A percentile compares a stretch with the other conserved stretches of the same genome.
Conservation (phyloP, 1,139 yeast species). For the Lodderomyces oxycetoniae region DNA sequence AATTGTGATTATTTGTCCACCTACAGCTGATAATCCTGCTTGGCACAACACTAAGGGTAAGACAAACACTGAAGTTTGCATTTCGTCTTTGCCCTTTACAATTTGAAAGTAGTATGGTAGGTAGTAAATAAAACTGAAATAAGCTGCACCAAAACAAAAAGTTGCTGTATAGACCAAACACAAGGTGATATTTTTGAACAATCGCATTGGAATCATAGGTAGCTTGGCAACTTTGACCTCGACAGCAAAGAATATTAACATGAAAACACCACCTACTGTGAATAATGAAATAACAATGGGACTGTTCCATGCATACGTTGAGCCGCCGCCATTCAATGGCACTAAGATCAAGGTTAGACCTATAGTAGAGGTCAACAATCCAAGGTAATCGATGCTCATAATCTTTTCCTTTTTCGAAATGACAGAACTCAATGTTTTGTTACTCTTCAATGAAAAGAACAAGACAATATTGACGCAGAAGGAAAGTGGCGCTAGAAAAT, state of each 20-base stretch:
- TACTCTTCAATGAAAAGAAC: conserved; percentile 22
- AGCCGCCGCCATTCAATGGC: conserved; percentile 55
- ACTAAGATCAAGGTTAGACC: conserved; percentile 43
- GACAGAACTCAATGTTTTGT: conserved; percentile 18
- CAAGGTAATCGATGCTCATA: conserved; percentile 44
- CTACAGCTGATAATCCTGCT: conserved; percentile 33
- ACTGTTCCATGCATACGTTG: conserved; percentile 49
- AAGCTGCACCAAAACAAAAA: conserved; percentile 47
- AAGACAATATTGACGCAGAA: conserved; percentile 24
- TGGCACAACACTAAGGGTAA: conserved; percentile 43
- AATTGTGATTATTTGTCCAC: conserved; percentile 41
- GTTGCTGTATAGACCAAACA: conserved; percentile 39
- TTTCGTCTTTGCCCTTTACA: conserved; percentile 36
- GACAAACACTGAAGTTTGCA: conserved; percentile 36
- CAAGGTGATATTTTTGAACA: conserved; percentile 39
- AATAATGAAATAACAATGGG: conserved; percentile 45
- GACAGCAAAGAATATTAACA: conserved; percentile 38
- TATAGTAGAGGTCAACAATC: conserved; percentile 42
- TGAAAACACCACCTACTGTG: conserved; percentile 40
- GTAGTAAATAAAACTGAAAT: conserved; percentile 42
- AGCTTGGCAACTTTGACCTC: conserved; percentile 47
- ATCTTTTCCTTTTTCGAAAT: conserved; percentile 29
- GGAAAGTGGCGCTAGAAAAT: conserved; percentile 43
- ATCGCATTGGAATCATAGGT: conserved; percentile 54
- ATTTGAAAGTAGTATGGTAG: conserved; percentile 50